Percentiles rank a stretch among this genome's conserved stretches.
Evolutionary conservation across 768 basidiomycete species (phyloP).

Genomic region (Antrodiella citrinella): DNA sequence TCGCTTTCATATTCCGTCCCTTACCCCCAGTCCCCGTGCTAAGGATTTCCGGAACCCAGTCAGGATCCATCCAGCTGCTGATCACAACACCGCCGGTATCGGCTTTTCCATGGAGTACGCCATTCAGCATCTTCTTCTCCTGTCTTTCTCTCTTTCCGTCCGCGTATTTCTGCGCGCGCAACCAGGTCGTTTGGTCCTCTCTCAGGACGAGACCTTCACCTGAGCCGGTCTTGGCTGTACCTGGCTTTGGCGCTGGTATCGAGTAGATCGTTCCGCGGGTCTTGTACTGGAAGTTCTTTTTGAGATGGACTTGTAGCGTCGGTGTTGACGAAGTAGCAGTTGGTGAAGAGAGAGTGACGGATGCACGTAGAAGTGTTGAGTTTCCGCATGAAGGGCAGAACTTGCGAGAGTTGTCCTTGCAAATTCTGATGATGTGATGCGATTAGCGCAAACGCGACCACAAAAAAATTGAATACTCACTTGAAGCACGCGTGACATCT

Average conservation of each 20-base stretch:
- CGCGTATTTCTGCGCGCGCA: constrained; percentile 70
- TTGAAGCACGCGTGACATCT: constrained; percentile 99
- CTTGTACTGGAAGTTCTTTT: constrained; percentile 92
- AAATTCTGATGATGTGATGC: constrained; percentile 50
- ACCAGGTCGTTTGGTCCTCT: constrained; percentile 88
- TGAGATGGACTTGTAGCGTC: constrained; percentile 83
- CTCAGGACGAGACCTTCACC: constrained; percentile 82
- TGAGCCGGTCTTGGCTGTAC: constrained; percentile 75
- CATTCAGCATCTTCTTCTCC: constrained; percentile 66
- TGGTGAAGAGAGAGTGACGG: constrained; percentile 75
- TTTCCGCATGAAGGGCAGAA: constrained; percentile 99
- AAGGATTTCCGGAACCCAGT: constrained; percentile 84
- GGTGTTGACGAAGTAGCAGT: constrained; percentile 52
- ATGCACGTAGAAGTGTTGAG: constrained; percentile 81
- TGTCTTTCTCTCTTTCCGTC: constrained; percentile 72
- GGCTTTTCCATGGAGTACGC: constrained; percentile 36
- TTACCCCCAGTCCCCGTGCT: constrained; percentile 61
- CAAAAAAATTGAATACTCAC: constrained; percentile 40
- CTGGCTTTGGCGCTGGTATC: constrained; percentile 85
- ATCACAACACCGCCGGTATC: constrained; percentile 40
- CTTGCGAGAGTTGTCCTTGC: constrained; percentile 89
- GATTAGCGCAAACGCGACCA: neutral
- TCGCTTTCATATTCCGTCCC: constrained; percentile 44
- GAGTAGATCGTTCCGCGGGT: constrained; percentile 87
- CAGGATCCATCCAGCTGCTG: constrained; percentile 91